Base-by-base conservation (phyloP, 192 early-diverging fungal genomes). In the Coemansia asiatica region DNA sequence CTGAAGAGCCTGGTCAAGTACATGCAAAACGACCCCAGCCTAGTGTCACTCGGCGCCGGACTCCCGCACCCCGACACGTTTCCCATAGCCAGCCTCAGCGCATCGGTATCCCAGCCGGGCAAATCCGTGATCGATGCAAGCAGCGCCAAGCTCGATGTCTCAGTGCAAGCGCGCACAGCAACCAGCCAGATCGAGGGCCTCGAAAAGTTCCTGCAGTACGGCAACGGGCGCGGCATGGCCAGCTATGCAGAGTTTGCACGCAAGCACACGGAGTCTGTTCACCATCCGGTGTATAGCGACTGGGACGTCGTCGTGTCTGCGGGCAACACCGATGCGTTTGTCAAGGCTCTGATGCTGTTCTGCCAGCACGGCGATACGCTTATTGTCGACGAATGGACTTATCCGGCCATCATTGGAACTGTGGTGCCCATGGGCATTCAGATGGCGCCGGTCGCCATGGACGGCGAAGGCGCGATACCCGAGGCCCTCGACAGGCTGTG, bases 11-110 rank as follows among this genome's bases (percentile, higher is more conserved):
- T 76, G 51, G 50, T 38, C 44, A 76, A 76, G 63, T 82, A 76
- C 66, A 76, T 82, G 80, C 36, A 33, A 2, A 64, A 62, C 2
- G 84, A 76, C 49, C 76, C 85, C 6, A 81, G 72, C 35, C 83
- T 88, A 44, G 67, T 92, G 50, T 89, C 89, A 33, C 79, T 92
- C 1, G 89, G 89, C 10, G 89, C 87, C 2, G 91, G 91, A 0
- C 76, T 87, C 36, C 91, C 90, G 5, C 89, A 90, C 56, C 78
- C 85, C 0, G 66, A 58, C 25, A 87, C 89, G 6, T 91, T 90
- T 58, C 89, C 90, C 9, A 86, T 90, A 58, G 82, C 69, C 7
- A 72, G 75, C 12, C 73, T 92, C 27, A 72, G 60, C 19, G 71
- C 87, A 27, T 79, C 69, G 0, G 76, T 89, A 1, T 86, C 87